These are phyloP conservation scores for Talaromyces atroroseus DNA, from an alignment of 2,329 filamentous ascomycete species.

Conservation along the genomic window DNA sequence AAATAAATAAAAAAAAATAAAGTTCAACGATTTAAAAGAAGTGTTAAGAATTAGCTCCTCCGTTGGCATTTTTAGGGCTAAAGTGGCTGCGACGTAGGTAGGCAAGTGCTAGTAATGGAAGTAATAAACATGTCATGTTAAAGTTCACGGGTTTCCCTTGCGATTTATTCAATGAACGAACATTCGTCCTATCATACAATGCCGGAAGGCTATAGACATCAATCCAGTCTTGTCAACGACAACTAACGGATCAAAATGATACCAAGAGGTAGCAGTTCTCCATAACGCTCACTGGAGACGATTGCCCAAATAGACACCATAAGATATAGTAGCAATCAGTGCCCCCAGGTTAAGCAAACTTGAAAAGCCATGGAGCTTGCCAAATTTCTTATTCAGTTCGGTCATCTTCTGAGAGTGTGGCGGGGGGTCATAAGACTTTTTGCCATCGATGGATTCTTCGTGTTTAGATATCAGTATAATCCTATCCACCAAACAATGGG, in stretches of 20 bases:
- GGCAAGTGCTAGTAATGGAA: no score
- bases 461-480: not conserved
- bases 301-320: conserved; percentile 67
- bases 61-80: no score
- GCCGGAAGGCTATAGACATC: no score
- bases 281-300: conserved; percentile 28
- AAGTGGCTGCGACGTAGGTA: no score
- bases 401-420: conserved; percentile 84
- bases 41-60: no score
- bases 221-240: not conserved
- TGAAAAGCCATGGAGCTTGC: conserved; percentile 72
- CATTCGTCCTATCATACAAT: no score
- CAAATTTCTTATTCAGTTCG: conserved; percentile 71
- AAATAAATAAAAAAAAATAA: no score
- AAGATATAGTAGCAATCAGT: conserved; percentile 64
- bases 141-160: not conserved
- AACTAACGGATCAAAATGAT: no score
- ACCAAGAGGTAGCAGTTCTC: no score
- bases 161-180: not conserved
- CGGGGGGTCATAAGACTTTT: conserved; percentile 72
- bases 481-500: not conserved
- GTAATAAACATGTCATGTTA: no score
- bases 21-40: no score
- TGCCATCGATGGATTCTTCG: conserved; percentile 76
- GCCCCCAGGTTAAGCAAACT: conserved; percentile 71